Evolutionary conservation across 495 filamentous ascomycete genomes (phyloP).

Genomic region (Trichoderma virens): DNA sequence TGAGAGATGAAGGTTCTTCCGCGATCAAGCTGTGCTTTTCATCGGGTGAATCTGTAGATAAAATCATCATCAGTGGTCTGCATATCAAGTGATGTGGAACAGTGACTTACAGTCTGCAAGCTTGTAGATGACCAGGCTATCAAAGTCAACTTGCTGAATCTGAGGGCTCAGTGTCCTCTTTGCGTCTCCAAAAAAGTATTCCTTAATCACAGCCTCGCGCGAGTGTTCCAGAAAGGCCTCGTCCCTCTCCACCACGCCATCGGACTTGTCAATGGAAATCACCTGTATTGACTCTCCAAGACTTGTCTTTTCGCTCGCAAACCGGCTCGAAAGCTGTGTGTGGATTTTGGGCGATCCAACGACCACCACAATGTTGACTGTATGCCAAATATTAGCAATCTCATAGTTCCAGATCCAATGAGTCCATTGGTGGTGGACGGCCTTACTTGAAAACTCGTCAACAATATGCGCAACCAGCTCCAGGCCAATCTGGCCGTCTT

Average conservation of each 20-base stretch:
- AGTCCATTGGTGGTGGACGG: background rate
- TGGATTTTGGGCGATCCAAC: constrained; percentile 78
- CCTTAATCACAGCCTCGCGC: constrained; percentile 66
- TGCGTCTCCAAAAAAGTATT: constrained; percentile 87
- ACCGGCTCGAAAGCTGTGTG: constrained; percentile 67
- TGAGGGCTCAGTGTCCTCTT: constrained; percentile 76
- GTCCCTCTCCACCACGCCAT: constrained; percentile 79
- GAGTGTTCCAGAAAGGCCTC: constrained; percentile 61
- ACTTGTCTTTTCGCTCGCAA: constrained; percentile 55
- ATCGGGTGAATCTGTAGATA: constrained; percentile 26
- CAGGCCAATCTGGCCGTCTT: constrained; percentile 54
- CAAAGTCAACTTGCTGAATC: constrained; percentile 70
- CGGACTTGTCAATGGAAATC: constrained; percentile 75
- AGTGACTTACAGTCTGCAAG: constrained; percentile 19
- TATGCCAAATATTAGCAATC: background rate
- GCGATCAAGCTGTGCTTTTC: constrained; percentile 44
- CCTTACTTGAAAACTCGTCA: constrained; percentile 71
- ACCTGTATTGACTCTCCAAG: constrained; percentile 59
- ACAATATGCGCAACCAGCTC: constrained; percentile 69
- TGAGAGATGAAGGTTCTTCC: constrained; percentile 47
- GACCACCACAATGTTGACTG: constrained; percentile 72
- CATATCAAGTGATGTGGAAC: background rate
- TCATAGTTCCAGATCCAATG: background rate
- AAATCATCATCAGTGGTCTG: constrained; percentile 15
- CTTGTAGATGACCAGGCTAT: constrained; percentile 56